Evolutionary conservation across 495 filamentous ascomycete species (phyloP).

Genomic region (Amphirosellinia nigrospora): DNA sequence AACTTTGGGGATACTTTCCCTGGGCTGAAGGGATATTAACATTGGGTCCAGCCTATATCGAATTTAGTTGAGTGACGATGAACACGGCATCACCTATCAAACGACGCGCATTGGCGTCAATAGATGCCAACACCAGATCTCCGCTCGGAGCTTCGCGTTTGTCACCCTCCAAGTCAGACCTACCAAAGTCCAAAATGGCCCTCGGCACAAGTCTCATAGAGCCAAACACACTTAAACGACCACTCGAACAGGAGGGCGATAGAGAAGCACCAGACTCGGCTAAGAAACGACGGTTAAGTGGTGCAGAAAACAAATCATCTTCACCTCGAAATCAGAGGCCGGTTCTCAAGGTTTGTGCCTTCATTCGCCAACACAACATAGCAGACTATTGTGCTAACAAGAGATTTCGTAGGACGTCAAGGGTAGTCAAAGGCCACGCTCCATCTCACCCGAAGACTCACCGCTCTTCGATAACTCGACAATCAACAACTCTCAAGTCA

Average conservation of each 20-base stretch:
- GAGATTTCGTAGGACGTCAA: slow-evolving; percentile 14
- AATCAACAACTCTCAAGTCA: slow-evolving; percentile 45
- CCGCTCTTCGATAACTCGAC: slow-evolving; percentile 47
- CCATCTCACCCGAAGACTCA: slow-evolving; percentile 38
- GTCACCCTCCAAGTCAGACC: slow-evolving; percentile 22
- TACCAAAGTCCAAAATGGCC: slow-evolving; percentile 14
- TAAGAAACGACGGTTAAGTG: slow-evolving; percentile 33
- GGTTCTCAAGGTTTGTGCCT: slow-evolving; percentile 11
- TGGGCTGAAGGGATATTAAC: not conserved
- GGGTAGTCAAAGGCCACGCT: slow-evolving; percentile 26
- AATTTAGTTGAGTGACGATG: slow-evolving; percentile 31
- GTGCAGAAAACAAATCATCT: not conserved
- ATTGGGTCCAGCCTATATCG: not conserved
- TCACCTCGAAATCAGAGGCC: slow-evolving; percentile 10
- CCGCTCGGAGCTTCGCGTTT: slow-evolving; percentile 17
- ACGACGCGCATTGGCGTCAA: slow-evolving; percentile 52
- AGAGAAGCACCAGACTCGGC: slow-evolving; percentile 29
- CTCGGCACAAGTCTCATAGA: slow-evolving; percentile 7
- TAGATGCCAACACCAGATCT: slow-evolving; percentile 49
- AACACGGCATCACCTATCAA: slow-evolving; percentile 45
- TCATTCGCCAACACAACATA: not conserved
- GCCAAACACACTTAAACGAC: slow-evolving; percentile 28
- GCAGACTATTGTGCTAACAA: slow-evolving; percentile 6
- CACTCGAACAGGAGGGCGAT: slow-evolving; percentile 31
- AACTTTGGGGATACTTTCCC: not conserved